phyloP scores from a whole-genome alignment of 768 basidiomycete species.

The Clitopilus hobsonii region DNA sequence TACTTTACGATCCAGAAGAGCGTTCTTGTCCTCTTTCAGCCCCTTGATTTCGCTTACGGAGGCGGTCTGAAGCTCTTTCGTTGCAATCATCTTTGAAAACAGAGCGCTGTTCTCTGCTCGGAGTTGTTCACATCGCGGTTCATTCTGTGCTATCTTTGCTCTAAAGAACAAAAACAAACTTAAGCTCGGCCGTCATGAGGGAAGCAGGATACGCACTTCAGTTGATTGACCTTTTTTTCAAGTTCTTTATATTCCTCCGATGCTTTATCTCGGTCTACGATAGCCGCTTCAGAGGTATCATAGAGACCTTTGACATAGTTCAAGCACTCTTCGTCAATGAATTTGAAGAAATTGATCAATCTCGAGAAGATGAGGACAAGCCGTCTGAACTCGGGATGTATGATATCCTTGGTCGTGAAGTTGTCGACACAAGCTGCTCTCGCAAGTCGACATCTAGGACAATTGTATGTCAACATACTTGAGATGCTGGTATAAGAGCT shows the following conservation, averaged over 20 bases:
- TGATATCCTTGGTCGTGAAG: conserved; percentile 73
- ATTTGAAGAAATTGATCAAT: conserved; percentile 92
- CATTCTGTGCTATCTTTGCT: conserved; percentile 59
- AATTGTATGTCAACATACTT: conserved; percentile 2
- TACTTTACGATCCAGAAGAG: conserved; percentile 61
- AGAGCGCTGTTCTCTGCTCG: conserved; percentile 56
- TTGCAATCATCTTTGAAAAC: conserved; percentile 61
- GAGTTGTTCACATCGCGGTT: conserved; percentile 61
- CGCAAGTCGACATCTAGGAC: conserved; percentile 60
- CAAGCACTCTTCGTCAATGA: conserved; percentile 68
- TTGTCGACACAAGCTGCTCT: conserved; percentile 69
- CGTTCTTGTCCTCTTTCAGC: conserved; percentile 68
- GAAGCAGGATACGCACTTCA: conserved; percentile 44
- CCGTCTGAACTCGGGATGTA: conserved; percentile 67
- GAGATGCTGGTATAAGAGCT: neutral
- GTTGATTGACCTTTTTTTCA: conserved; percentile 43
- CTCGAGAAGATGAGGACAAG: conserved; percentile 76
- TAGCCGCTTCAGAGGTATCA: conserved; percentile 49
- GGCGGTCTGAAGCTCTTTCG: conserved; percentile 58
- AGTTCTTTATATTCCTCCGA: conserved; percentile 41
- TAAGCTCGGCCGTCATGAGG: neutral
- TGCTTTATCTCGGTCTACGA: conserved; percentile 60
- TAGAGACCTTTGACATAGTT: conserved; percentile 59
- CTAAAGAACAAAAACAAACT: conserved; percentile 25
- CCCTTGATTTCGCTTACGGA: conserved; percentile 63